Base-by-base conservation (phyloP, 108 stramenopile species). In the Cylindrotheca closterium region DNA sequence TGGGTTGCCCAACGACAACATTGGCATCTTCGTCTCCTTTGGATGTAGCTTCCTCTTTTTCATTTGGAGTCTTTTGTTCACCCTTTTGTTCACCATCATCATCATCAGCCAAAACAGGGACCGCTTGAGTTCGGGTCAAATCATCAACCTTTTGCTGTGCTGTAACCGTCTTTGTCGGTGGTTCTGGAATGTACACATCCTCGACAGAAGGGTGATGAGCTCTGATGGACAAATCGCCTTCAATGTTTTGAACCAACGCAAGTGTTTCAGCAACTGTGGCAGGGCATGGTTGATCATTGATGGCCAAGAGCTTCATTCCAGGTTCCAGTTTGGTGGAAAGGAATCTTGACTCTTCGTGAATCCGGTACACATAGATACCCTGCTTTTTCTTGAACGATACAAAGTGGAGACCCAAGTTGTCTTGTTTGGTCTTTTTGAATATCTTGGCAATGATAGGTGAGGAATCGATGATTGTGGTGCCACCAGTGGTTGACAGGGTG, bases 231-330 rank as follows among this genome's bases (percentile, higher is more conserved):
- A 69, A 23, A 4, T 26, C 23, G 18, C 60, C 57, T 27, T 30
- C 24, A 28, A 60, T 63, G 32, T 27, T 57, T 63, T 70, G 70
- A 42, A 75, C 37, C 63, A 75, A 28, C 30, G 49, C 74, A 48
- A 75, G 58, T 30, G 74, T 67, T 4, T 75, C 63, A 25, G n/a
- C 42, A 19, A 51, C 47, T 0, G n/a, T 62, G 0, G 23, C 46
- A 12, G 69, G 69, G n/a, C 65, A 65, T 26, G 51, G 54, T 19
- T 51, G 10, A 12, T 51, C 69, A 48, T 75, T 75, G 74, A 75
- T 70, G 23, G 30, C 21, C 18, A 65, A 30, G 12, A 75, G 49
- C 34, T 60, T 26, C 17, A 51, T 52, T 24, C 69, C 74, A 25
- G 55, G 30, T 1, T 47, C 60, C 24, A 75, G 63, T 18, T 65